Evolutionary conservation across 2,329 filamentous ascomycete genomes (phyloP), one percentile per base, ranked within the genome.

Genomic region (Trichoderma citrinoviride): DNA sequence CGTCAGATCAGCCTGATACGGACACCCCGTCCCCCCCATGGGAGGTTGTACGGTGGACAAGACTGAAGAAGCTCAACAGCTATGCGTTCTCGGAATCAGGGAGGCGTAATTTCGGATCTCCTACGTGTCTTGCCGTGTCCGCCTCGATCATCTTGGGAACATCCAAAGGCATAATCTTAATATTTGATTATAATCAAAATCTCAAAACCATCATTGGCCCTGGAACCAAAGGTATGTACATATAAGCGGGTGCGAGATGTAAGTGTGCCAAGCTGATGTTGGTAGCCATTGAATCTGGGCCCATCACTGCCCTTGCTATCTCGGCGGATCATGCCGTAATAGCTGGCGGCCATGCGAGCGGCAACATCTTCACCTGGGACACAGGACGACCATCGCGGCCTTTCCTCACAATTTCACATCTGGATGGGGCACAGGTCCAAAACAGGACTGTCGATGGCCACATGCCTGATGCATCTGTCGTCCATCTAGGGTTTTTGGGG

Each of bases 21-120:
- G 90, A 94, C 68, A 87, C 88, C 1, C 84, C 87, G 3, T 88
- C 92, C 62, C 87, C 91, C 5, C 95, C 95, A 2, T 99, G 95
- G 96, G 95, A 99, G 73, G 93, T 98, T 61, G 90, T 99, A 66
- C 86, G 93, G 73, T 99, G 96, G 96, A 98, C 92, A 1, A 95
- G 91, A 74, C 80, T 99, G 65, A 91, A 89, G 73, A 98, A 96
- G 76, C 86, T 99, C 67, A 93, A 92, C 25, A 87, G 87, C 0
- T 92, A 98, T 76, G 88, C 91, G 3, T 98, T 98, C 76, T 97
- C 94, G 2, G 96, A 99, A 77, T 85, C 89, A 49, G 95, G 93
- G 41, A 95, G 88, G 78, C 89, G 95, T 67, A 97, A 91, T 76
- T 98, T 97, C 81, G 96, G 95, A 29, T 85, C 88, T 46, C 93